Base-by-base conservation (phyloP, 768 basidiomycete genomes). In the Tephrocybe sp. region DNA sequence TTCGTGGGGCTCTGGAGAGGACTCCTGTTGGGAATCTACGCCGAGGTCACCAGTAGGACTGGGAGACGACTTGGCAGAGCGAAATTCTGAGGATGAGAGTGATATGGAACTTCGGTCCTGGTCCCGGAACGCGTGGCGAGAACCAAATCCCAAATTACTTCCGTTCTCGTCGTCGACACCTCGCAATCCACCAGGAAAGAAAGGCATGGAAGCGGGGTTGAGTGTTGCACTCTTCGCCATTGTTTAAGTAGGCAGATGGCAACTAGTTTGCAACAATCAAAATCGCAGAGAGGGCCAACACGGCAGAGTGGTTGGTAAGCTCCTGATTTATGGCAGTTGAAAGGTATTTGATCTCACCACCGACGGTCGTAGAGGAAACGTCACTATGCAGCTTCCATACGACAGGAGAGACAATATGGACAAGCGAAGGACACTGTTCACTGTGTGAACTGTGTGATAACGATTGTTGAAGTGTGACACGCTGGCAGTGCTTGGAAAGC, bases 201-300 rank as follows among this genome's bases (percentile, higher is more conserved):
- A 92, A 43, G 89, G 89, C 65, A 83, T 83, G 51, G 89, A 92
- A 54, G 87, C 77, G 56, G 89, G 88, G 68, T 91, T 90, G 60
- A 91, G 73, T 52, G 86, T 77, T 61, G 80, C 84, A 60, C 83
- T 87, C 77, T 82, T 83, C 54, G 86, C 83, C 84, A 89, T 87
- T 64, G 69, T 71, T 63, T 56, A 57, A 51, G 55, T 63, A 53
- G 55, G 55, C 56, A 58, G 63, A 62, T 64, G 67, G 58, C 67
- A 65, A 67, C 63, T 65, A 62, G 54, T 60, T 62, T 57, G 59
- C 63, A 69, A 66, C 69, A 66, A 73, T 67, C 69, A 66, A 65
- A 69, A 53, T 55, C 63, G 64, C 62, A 66, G 63, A 62, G 61
- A 56, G 52, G 47, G 55, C 45, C 52, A 54, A 52, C 55, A 62